Percentiles rank a stretch among this genome's conserved stretches.
Conservation (phyloP, 1,284 basidiomycete genomes). For the Tilletia walkeri region DNA sequence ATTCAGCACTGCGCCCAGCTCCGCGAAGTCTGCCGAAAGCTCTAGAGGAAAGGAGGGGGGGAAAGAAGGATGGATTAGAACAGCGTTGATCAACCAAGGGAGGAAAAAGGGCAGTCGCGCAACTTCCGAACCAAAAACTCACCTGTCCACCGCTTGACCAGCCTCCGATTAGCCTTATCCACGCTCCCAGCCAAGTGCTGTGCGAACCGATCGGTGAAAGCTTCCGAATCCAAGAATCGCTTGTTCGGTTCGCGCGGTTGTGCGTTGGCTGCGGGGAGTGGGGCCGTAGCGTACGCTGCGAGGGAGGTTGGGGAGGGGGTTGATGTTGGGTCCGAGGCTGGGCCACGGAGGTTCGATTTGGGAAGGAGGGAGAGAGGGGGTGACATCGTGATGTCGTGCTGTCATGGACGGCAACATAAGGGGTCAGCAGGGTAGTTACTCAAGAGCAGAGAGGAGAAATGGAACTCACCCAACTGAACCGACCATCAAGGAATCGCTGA, state of each 20-base stretch:
- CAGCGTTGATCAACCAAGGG: too few species aligned
- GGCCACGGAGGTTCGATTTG: slow-evolving; percentile 92
- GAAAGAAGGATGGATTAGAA: too few species aligned
- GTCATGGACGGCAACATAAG: neutral
- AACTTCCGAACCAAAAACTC: neutral
- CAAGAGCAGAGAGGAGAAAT: neutral
- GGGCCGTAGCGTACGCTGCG: slow-evolving; percentile 76
- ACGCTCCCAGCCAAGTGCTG: slow-evolving; percentile 83
- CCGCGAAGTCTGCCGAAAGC: slow-evolving; percentile 82
- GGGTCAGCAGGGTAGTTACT: neutral
- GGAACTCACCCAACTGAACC: slow-evolving; percentile 75
- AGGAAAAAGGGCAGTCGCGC: too few species aligned
- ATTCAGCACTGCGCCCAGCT: slow-evolving; percentile 91
- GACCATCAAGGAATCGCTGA: slow-evolving; percentile 89
- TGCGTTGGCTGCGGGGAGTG: slow-evolving; percentile 64
- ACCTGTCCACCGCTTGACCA: slow-evolving; percentile 91
- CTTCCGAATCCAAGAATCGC: slow-evolving; percentile 90
- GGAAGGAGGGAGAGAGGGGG: slow-evolving; percentile 85
- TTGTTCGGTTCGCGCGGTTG: slow-evolving; percentile 41
- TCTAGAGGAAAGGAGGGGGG: slow-evolving; percentile 58
- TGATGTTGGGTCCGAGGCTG: slow-evolving; percentile 77
- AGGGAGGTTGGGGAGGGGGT: slow-evolving; percentile 6
- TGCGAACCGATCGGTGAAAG: slow-evolving; percentile 93
- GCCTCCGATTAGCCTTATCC: slow-evolving; percentile 90
- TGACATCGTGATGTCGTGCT: slow-evolving; percentile 43